Evolutionary conservation across 2,329 filamentous ascomycete species (phyloP).

Genomic region (Diaporthe sp.): DNA sequence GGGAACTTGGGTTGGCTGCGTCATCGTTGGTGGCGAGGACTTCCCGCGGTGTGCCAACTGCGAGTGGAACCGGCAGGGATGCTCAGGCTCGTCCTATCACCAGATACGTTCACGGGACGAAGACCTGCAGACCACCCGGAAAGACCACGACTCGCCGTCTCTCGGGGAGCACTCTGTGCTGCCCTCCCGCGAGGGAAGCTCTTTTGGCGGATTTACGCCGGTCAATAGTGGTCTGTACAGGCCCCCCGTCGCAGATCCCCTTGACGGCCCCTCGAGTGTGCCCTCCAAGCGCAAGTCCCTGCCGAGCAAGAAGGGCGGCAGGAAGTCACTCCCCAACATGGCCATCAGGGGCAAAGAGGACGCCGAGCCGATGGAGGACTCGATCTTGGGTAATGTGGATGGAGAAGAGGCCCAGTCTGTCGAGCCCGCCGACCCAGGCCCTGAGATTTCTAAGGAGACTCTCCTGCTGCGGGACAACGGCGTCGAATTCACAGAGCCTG

Average conservation of each 20-base stretch:
- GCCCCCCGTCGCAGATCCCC: neutral
- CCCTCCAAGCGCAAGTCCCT: conserved; percentile 38
- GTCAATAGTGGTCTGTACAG: conserved; percentile 41
- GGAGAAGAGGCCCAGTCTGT: conserved; percentile 34
- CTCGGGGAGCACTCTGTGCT: conserved; percentile 19
- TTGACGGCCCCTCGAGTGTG: conserved; percentile 10
- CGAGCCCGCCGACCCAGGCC: conserved; percentile 39
- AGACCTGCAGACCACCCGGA: conserved; percentile 12
- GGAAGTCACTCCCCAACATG: conserved; percentile 39
- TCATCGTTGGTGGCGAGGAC: conserved; percentile 56
- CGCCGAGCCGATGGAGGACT: conserved; percentile 29
- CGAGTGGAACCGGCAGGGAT: conserved; percentile 59
- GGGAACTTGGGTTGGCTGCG: conserved; percentile 61
- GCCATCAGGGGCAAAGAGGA: conserved; percentile 34
- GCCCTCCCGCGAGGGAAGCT: conserved; percentile 35
- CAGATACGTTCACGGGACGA: conserved; percentile 33
- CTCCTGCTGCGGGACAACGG: conserved; percentile 65
- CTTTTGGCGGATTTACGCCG: conserved; percentile 43
- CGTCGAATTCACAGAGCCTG: conserved; percentile 62
- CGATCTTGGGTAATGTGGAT: conserved; percentile 34
- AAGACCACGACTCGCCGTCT: conserved; percentile 15
- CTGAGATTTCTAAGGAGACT: conserved; percentile 61
- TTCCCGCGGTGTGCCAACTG: conserved; percentile 66
- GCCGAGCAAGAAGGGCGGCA: conserved; percentile 35
- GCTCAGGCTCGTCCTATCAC: conserved; percentile 39